A percentile compares a stretch with the other conserved stretches of the same genome.
Conservation (phyloP, 139 green algal species). For the Deuterostichococcus epilithicus region DNA sequence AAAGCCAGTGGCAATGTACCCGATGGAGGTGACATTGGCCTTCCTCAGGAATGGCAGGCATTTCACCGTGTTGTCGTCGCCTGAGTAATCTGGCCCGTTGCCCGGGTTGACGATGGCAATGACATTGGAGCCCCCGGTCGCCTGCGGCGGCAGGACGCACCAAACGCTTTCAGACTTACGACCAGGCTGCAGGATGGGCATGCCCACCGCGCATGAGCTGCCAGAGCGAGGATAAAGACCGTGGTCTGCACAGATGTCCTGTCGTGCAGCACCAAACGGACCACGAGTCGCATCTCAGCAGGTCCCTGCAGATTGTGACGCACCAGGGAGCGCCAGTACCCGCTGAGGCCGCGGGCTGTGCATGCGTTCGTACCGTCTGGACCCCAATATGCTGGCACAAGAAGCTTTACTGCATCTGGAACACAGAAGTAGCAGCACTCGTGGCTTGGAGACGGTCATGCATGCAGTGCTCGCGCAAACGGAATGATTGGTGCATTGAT, state of each 20-base stretch:
- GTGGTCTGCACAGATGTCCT: no score
- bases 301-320: background rate
- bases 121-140: background rate
- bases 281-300: no score
- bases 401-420: background rate
- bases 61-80: background rate
- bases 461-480: no score
- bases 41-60: background rate
- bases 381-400: background rate
- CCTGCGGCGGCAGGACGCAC: background rate
- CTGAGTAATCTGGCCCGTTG: background rate
- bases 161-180: no score
- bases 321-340: background rate
- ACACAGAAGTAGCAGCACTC: no score
- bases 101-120: background rate
- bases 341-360: background rate
- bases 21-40: background rate
- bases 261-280: no score
- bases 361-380: background rate
- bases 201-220: no score
- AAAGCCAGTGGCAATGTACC: background rate
- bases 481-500: no score
- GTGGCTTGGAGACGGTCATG: no score
- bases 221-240: no score
- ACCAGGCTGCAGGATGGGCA: no score